Conservation (phyloP, 2,329 filamentous ascomycete genomes). For the Alternaria hordeiaustralica region DNA sequence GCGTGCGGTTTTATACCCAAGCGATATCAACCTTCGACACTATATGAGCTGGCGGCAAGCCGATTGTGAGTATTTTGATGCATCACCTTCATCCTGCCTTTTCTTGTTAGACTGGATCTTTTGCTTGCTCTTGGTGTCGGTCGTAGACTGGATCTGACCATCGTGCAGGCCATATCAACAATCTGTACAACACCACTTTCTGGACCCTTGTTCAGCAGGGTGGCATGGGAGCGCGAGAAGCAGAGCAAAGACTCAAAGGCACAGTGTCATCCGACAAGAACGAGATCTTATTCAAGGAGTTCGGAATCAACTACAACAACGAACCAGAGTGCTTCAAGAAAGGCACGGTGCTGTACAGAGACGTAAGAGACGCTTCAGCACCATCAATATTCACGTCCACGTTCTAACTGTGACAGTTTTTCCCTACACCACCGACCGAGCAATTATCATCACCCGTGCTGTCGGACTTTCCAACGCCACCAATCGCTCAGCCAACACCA, state of each 20-base stretch:
- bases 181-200: constrained; percentile 97
- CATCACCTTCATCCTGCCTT: neutral
- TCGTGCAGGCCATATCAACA: constrained; percentile 86
- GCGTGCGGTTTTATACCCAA: constrained; percentile 87
- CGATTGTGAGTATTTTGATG: constrained; percentile 70
- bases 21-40: constrained; percentile 80
- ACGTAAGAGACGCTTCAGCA: constrained; percentile 59
- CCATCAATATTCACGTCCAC: neutral
- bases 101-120: neutral
- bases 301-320: constrained; percentile 97
- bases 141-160: neutral
- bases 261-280: constrained; percentile 90
- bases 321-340: constrained; percentile 93
- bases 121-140: neutral
- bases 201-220: constrained; percentile 86
- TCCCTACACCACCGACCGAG: constrained; percentile 22
- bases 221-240: constrained; percentile 76
- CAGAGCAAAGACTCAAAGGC: constrained; percentile 81
- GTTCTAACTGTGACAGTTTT: constrained; percentile 36
- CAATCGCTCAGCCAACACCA: constrained; percentile 28
- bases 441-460: constrained; percentile 18
- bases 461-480: constrained; percentile 13
- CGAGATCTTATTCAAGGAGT: constrained; percentile 88
- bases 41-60: constrained; percentile 98
- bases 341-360: constrained; percentile 86